Conservation (phyloP, 345 rosid species). For the Atalantia buxifolia region DNA sequence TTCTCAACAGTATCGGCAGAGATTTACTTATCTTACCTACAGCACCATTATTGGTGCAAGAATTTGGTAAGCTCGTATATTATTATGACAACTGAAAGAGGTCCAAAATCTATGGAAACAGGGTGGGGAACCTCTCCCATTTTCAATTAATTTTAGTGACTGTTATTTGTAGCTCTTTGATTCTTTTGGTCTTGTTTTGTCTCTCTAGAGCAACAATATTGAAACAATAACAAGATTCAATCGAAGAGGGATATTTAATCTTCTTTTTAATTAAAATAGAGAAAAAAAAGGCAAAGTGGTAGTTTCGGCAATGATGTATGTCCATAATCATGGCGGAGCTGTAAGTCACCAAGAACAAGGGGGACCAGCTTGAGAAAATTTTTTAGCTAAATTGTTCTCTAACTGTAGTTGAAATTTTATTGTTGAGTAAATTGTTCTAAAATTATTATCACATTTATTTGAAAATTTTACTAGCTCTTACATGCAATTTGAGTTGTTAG, state of each 20-base stretch:
- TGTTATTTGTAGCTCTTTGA: background rate
- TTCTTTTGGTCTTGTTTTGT: background rate
- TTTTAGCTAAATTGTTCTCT: too few relatives aligned
- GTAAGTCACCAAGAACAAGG: slow-evolving; percentile 3
- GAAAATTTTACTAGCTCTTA: too few relatives aligned
- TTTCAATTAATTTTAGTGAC: too few relatives aligned
- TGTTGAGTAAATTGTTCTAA: too few relatives aligned
- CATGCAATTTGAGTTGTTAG: too few relatives aligned
- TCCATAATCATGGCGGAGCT: slow-evolving; percentile 12
- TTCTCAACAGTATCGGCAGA: too few relatives aligned
- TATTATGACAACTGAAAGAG: slow-evolving; percentile 14
- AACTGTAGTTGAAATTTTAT: too few relatives aligned
- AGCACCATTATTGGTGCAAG: background rate
- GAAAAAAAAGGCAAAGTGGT: background rate
- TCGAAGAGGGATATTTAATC: background rate
- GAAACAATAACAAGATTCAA: slow-evolving; percentile 10
- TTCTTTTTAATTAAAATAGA: background rate
- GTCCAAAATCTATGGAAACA: slow-evolving; percentile 15
- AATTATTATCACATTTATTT: too few relatives aligned
- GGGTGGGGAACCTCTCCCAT: background rate
- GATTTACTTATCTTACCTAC: slow-evolving; percentile 4
- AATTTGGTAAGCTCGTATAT: slow-evolving; percentile 20
- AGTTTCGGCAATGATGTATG: slow-evolving; percentile 23
- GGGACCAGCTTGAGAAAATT: background rate
- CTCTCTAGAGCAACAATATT: background rate